Evolutionary conservation across 805 yeast genomes (phyloP), one percentile per base, ranked within the genome.

Genomic region (Kurtzmaniella fragi): DNA sequence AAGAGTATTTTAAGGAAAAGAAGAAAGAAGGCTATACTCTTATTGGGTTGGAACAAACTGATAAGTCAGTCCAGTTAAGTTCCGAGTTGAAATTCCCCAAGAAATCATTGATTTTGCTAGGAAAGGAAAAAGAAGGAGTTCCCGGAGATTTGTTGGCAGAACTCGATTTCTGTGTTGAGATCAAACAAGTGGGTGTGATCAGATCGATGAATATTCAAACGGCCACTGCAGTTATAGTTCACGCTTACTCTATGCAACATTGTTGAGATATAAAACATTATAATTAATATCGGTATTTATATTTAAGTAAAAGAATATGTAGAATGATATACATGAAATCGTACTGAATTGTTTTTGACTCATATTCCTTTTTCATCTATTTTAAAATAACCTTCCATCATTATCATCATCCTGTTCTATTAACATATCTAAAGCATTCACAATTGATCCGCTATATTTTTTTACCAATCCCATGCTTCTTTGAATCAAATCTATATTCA

Each of bases 161-260:
- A 52, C 66, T 91, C 26, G 97, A 90, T 54, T 67, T 81, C 48
- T 90, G 96, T 56, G 78, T 91, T 31, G 96, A 90, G 53, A 90
- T 90, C 49, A 86, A 88, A 54, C 98, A 90, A 56, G 82, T 79
- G 31, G 98, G 98, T 12, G 89, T 90, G 13, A 80, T 91, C 31
- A 72, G 98, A 48, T 89, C 96, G 1, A 90, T 90, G 98, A 90
- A 90, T 54, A 90, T 90, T 44, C 98, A 90, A 63, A 90, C 97
- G 0, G 98, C 97, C 1, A 82, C 97, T 0, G 98, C 97, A 0
- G 89, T 90, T 15, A 78, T 90, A 37, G 96, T 89, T 5, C 95
- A 90, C 60, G 93, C 96, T 0, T 90, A 91, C 52, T 80, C 95
- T 1, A 57, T 72, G 14, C 86, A 81, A 52, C 82, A 81, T 50